Percentiles rank a stretch among this genome's conserved stretches.
Conservation (phyloP, 306 rosid species). For the Leucaena leucocephala region DNA sequence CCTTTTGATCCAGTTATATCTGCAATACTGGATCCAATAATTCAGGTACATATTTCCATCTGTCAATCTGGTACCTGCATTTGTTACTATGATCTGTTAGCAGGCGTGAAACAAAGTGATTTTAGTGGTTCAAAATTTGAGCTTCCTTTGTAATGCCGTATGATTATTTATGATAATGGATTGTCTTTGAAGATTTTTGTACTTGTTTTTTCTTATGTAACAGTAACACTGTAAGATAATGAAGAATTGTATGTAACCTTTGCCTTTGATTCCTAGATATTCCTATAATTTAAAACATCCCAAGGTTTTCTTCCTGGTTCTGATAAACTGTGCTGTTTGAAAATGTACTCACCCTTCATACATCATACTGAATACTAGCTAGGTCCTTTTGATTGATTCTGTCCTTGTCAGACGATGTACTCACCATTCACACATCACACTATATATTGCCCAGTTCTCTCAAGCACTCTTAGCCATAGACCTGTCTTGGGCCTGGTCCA, state of each 20-base stretch:
- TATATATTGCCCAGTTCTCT: background rate
- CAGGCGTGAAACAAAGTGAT: constrained; percentile 25
- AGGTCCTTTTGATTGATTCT: background rate
- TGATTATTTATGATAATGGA: background rate
- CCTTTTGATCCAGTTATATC: constrained; percentile 85
- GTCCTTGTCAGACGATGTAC: background rate
- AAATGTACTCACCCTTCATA: background rate
- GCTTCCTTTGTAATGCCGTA: constrained; percentile 13
- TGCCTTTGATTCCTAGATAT: constrained; percentile 29
- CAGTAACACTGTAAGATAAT: background rate
- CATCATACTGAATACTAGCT: background rate
- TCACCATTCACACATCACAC: background rate
- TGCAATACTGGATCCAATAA: constrained; percentile 89
- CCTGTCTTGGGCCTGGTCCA: background rate
- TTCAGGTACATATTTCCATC: constrained; percentile 60
- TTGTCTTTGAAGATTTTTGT: constrained; percentile 20
- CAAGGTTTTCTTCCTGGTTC: constrained; percentile 20
- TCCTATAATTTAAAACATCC: constrained; percentile 20
- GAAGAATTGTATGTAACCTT: constrained; percentile 15
- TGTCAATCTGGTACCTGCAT: constrained; percentile 28
- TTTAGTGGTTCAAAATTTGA: constrained; percentile 11
- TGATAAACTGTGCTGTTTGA: constrained; percentile 30
- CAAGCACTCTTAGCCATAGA: background rate
- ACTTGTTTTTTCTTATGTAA: constrained; percentile 4
- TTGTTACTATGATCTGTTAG: constrained; percentile 24